Evolutionary conservation across 2,329 filamentous ascomycete species (phyloP), one percentile per base, ranked within the genome.

Genomic region (Ophiognomonia clavigignenti-juglandacearum): DNA sequence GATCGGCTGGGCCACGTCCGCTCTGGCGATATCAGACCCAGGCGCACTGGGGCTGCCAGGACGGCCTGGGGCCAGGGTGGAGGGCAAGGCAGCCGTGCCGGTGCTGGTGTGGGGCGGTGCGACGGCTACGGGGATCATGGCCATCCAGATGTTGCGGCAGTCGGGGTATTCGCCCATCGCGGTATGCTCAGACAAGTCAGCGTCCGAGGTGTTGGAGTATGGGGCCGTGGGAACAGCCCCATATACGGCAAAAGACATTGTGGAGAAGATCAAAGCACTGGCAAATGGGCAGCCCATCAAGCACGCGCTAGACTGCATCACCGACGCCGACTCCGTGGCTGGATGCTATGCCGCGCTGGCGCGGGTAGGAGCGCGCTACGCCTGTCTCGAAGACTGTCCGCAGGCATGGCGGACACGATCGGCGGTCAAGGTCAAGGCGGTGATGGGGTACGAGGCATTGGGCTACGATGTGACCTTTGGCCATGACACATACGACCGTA

Each of bases 261-360:
- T 39, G 13, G 41, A 56, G 26, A 18, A 38, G 11, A 49, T 57
- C 22, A 39, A 45, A 3, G n/a, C 37, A 6, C 16, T 53, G n/a
- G 41, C 41, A 23, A 43, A 43, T 20, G 41, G 41, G 4, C 16
- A 35, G 6, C 52, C 55, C n/a, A 58, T 63, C 10, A 51, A 51
- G 11, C 51, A 56, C 18, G 56, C 51, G 8, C 48, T 64, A 3
- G 61, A 64, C 39, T 63, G 61, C 46, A 63, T 64, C 35, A 62
- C 60, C 0, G 42, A 41, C 18, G 42, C 55, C 8, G 57, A 59
- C 29, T 63, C 61, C 0, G 57, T 47, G 1, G 45, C 52, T 1
- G 40, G 48, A 2, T 64, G 61, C 40, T 63, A 57, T 34, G 47
- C 27, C 2, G 55, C 55, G 3, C 23, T 65, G 14, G 48, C 48